phyloP scores from a whole-genome alignment of 1,139 yeast species.

The Blastobotrys petasosporus region DNA sequence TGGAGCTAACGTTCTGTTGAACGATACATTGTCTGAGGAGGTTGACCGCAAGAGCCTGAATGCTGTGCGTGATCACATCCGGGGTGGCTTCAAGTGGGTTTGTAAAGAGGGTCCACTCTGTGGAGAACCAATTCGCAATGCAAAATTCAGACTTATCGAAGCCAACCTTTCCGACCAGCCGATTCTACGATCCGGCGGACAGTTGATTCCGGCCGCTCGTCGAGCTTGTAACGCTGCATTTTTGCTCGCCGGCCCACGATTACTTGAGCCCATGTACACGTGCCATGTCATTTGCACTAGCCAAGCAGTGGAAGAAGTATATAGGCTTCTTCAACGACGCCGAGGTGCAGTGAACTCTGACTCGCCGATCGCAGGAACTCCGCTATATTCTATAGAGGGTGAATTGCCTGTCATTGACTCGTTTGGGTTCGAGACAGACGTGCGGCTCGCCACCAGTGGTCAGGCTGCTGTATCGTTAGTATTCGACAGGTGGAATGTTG shows the following conservation, averaged over 20 bases:
- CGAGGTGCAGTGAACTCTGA: constrained; percentile 58
- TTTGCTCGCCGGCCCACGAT: constrained; percentile 68
- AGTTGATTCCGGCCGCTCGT: constrained; percentile 74
- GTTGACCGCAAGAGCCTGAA: constrained; percentile 52
- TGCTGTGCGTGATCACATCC: constrained; percentile 48
- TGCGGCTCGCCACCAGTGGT: constrained; percentile 72
- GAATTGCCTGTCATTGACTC: constrained; percentile 84
- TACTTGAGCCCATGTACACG: constrained; percentile 79
- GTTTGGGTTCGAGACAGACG: constrained; percentile 80
- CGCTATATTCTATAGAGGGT: constrained; percentile 56
- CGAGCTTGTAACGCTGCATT: constrained; percentile 82
- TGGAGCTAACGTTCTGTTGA: constrained; percentile 56
- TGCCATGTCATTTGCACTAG: constrained; percentile 54
- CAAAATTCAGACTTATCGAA: constrained; percentile 67
- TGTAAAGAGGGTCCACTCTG: constrained; percentile 84
- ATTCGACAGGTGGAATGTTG: constrained; percentile 67
- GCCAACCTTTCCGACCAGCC: constrained; percentile 47
- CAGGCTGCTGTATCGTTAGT: constrained; percentile 63
- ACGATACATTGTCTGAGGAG: constrained; percentile 73
- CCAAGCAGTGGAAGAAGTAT: constrained; percentile 43
- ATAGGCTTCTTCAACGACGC: constrained; percentile 51
- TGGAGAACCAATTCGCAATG: constrained; percentile 71
- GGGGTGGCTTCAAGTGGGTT: constrained; percentile 81
- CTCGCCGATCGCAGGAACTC: constrained; percentile 68
- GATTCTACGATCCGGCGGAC: constrained; percentile 56